Base-by-base conservation (phyloP, 352 stramenopile genomes). In the Phytophthora tubulina region DNA sequence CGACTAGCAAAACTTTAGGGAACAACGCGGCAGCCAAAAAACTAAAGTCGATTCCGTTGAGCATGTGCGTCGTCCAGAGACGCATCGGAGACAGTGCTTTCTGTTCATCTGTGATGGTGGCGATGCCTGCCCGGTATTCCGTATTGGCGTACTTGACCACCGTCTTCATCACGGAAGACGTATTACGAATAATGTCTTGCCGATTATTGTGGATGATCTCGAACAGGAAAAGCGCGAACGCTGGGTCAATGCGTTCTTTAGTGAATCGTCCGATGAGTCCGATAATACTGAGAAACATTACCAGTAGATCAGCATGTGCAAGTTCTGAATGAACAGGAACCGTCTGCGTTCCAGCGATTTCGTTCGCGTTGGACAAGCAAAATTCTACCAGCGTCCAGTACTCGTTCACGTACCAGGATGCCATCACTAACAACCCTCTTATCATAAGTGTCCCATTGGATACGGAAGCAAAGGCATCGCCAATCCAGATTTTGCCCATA, bases 401-500 rank as follows among this genome's bases (percentile, higher is more conserved):
- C 32, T 72, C 75, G 35, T 84, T 81, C 17, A 86, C 44, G 0
- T 67, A 50, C 61, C 68, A 80, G 14, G 75, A 76, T 15, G 70
- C 35, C n/a, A 83, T 32, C 0, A 84, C 67, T 5, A 78, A 11
- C 9, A 75, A 21, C 2, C 73, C 76, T 30, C 79, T 74, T 15
- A 73, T 35, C 13, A 81, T 53, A 3, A 86, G 52, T 15, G 67
- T 71, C 1, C 62, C 63, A 8, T 67, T 77, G 0, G 79, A 84
- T 6, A 86, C 60, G 0, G 67, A 70, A 14, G 72, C 71, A 48
- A 85, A 85, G 2, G 76, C 76, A 42, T 80, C 75, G 1, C 79
- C 76, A 32, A 86, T 72, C 79, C 79, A 86, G 21, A 84, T 70
- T 17, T 77, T 78, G 5, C 76, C 74, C 15, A 67, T 49, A 6